Percentiles rank a stretch among this genome's conserved stretches.
Conservation (phyloP, 2,329 filamentous ascomycete genomes). For the Ceratocystis eucalypticola region DNA sequence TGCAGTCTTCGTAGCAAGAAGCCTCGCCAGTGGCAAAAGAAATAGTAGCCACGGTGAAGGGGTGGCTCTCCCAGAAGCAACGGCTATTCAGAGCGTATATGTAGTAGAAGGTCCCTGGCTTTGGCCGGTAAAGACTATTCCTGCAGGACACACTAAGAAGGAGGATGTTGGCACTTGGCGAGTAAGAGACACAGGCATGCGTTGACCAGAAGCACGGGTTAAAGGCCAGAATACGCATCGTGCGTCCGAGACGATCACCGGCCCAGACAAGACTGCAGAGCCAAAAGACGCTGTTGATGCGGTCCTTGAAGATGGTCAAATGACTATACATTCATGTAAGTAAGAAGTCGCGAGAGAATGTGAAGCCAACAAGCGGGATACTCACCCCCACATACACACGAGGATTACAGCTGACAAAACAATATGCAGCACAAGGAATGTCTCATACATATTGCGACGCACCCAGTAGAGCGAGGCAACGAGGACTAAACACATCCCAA, state of each 20-base stretch:
- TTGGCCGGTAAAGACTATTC: conserved; percentile 26
- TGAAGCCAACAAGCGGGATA: conserved; percentile 10
- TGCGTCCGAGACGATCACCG: conserved; percentile 35
- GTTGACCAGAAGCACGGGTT: conserved; percentile 29
- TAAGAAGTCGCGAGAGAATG: conserved; percentile 19
- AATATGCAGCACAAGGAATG: conserved; percentile 39
- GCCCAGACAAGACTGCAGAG: conserved; percentile 37
- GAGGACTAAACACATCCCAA: conserved; percentile 34
- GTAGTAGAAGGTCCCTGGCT: conserved; percentile 34
- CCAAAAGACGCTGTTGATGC: conserved; percentile 34
- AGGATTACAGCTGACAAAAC: conserved; percentile 37
- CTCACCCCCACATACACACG: conserved; percentile 39
- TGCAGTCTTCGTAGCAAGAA: conserved; percentile 23
- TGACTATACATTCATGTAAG: conserved; percentile 28
- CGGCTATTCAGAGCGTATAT: conserved; percentile 31
- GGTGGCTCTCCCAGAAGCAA: conserved; percentile 37
- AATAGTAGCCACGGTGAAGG: conserved; percentile 33
- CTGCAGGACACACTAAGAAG: conserved; percentile 29
- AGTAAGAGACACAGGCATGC: conserved; percentile 27
- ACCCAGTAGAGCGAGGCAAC: conserved; percentile 38
- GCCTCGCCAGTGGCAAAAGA: background rate
- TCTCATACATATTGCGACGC: conserved; percentile 39
- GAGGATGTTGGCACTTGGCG: conserved; percentile 30
- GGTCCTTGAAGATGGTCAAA: conserved; percentile 34
- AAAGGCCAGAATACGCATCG: conserved; percentile 31